Percentiles rank a stretch among this genome's conserved stretches.
Evolutionary conservation across 495 filamentous ascomycete species (phyloP).

Genomic region (Aspergillus biplanus): DNA sequence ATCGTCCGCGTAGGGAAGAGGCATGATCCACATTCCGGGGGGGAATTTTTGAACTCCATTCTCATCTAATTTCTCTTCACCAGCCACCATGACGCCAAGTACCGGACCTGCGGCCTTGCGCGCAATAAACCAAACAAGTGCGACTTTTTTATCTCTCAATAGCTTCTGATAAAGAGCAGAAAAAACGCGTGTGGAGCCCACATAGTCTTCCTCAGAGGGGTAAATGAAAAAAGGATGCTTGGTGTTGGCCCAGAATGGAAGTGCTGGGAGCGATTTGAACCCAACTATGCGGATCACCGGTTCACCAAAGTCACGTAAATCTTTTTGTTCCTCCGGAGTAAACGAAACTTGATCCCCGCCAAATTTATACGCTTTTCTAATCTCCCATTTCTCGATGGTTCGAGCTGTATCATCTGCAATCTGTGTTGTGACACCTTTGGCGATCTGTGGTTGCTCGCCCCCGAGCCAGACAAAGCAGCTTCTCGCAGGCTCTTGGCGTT

Average conservation of each 20-base stretch:
- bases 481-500: conserved; percentile 75
- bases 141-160: conserved; percentile 74
- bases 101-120: conserved; percentile 76
- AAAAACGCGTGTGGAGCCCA: conserved; percentile 92
- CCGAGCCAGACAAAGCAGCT: conserved; percentile 85
- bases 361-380: conserved; percentile 94
- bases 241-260: conserved; percentile 84
- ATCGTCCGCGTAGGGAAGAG: conserved; percentile 90
- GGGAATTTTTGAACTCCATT: conserved; percentile 70
- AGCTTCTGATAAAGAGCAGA: conserved; percentile 89
- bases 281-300: conserved; percentile 88
- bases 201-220: conserved; percentile 84
- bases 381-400: conserved; percentile 76
- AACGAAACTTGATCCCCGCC: conserved; percentile 90
- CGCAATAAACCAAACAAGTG: conserved; percentile 86
- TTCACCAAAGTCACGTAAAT: conserved; percentile 76
- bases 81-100: conserved; percentile 80
- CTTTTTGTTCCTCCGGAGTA: conserved; percentile 75
- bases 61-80: conserved; percentile 67
- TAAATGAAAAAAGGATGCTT: conserved; percentile 92
- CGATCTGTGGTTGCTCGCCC: conserved; percentile 82
- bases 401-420: conserved; percentile 75
- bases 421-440: conserved; percentile 68
- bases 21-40: conserved; percentile 86
- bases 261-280: conserved; percentile 78